Conservation (phyloP, 192 early-diverging fungal species). For the Spinellus fusiger region DNA sequence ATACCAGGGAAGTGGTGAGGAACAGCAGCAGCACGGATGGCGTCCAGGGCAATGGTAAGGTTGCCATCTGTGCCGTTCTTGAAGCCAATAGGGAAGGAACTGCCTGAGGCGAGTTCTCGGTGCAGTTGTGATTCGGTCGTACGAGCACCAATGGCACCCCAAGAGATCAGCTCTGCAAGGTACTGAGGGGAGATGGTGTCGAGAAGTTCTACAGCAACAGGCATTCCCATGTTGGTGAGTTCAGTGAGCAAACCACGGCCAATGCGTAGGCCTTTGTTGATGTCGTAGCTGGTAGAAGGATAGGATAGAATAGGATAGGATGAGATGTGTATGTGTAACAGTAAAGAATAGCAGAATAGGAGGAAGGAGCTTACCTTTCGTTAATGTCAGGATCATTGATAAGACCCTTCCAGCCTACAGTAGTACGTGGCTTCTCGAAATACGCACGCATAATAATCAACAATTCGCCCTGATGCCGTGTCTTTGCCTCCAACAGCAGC, state of each 20-base stretch:
- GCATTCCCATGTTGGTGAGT: slow-evolving; percentile 78
- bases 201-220: slow-evolving; percentile 83
- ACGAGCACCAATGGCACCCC: slow-evolving; percentile 96
- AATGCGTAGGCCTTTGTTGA: slow-evolving; percentile 92
- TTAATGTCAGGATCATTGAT: slow-evolving; percentile 78
- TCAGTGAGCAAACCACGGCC: slow-evolving; percentile 75
- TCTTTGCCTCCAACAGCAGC: slow-evolving; percentile 19
- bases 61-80: slow-evolving; percentile 98
- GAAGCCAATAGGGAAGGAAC: slow-evolving; percentile 95
- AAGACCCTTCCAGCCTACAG: slow-evolving; percentile 86
- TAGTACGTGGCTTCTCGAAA: slow-evolving; percentile 98
- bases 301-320: neutral
- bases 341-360: neutral
- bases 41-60: slow-evolving; percentile 64
- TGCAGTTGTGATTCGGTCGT: slow-evolving; percentile 96
- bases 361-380: slow-evolving; percentile 28
- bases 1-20: slow-evolving; percentile 92
- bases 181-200: slow-evolving; percentile 97
- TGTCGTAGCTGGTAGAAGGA: slow-evolving; percentile 64
- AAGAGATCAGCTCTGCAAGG: slow-evolving; percentile 88
- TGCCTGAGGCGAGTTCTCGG: slow-evolving; percentile 88
- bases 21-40: slow-evolving; percentile 62
- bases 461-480: slow-evolving; percentile 65
- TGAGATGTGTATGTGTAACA: neutral
- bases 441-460: slow-evolving; percentile 94